Evolutionary conservation across 2,329 filamentous ascomycete species (phyloP).

Genomic region (Colletotrichum somersetense): DNA sequence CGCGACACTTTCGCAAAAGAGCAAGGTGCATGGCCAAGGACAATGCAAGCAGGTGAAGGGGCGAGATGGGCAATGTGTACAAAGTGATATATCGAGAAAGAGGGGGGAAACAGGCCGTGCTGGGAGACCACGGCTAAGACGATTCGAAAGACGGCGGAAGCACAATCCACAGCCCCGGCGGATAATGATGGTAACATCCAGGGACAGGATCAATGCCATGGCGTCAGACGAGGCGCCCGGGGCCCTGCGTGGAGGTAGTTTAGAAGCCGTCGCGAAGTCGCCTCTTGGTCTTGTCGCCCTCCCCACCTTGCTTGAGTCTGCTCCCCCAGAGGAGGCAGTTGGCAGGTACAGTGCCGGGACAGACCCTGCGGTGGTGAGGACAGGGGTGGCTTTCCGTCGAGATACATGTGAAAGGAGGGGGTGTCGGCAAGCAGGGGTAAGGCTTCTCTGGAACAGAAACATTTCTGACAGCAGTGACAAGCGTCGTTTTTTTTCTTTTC

Average conservation of each 20-base stretch:
- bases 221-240: conserved; percentile 39
- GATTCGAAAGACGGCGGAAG: conserved; percentile 42
- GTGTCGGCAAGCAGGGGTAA: conserved; percentile 32
- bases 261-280: conserved; percentile 25
- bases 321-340: conserved; percentile 9
- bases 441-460: conserved; percentile 30
- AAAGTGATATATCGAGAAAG: conserved; percentile 32
- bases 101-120: background rate
- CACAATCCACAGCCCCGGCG: conserved; percentile 18
- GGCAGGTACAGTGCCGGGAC: conserved; percentile 28
- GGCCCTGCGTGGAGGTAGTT: conserved; percentile 17
- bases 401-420: conserved; percentile 37
- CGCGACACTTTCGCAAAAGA: conserved; percentile 25
- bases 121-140: background rate
- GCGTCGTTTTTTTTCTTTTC: conserved; percentile 34
- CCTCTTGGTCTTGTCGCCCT: conserved; percentile 10
- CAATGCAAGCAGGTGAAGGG: conserved; percentile 9
- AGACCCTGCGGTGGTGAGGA: conserved; percentile 16
- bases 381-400: conserved; percentile 16
- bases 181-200: conserved; percentile 19
- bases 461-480: conserved; percentile 34
- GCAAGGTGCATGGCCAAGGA: conserved; percentile 15
- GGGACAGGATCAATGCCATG: conserved; percentile 1
- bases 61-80: conserved; percentile 19
- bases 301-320: conserved; percentile 10